A percentile compares a stretch with the other conserved stretches of the same genome.
These are phyloP conservation scores for Cordyceps farinosa DNA, from an alignment of 2,329 filamentous ascomycete species.

Conservation along the genomic window DNA sequence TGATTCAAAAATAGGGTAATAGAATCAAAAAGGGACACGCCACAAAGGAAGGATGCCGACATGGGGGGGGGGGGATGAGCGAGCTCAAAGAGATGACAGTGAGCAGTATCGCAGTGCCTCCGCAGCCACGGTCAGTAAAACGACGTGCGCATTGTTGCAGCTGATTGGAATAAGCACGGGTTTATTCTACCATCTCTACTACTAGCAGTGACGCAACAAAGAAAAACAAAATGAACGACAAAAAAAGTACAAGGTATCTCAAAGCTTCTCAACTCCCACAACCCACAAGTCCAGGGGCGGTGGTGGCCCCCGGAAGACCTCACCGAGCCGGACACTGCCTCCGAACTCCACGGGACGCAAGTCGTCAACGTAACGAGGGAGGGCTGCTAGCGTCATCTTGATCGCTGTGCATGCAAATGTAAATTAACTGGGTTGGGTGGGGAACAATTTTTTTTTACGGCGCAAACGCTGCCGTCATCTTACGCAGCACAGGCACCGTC, in stretches of 20 bases:
- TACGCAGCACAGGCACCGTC: constrained; percentile 67
- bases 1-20: constrained; percentile 15
- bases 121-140: background rate
- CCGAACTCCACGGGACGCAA: background rate
- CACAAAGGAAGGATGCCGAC: too few species aligned
- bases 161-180: background rate
- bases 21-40: background rate
- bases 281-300: background rate
- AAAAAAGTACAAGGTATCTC: constrained; percentile 9
- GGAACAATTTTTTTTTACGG: background rate
- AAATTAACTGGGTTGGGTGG: background rate
- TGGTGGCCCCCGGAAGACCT: constrained; percentile 1
- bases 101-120: too few species aligned
- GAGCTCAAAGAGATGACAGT: too few species aligned
- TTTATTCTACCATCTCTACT: too few species aligned
- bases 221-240: background rate
- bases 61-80: too few species aligned
- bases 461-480: background rate
- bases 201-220: background rate
- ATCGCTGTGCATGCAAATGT: background rate
- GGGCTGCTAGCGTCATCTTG: constrained; percentile 9
- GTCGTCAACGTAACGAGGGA: background rate
- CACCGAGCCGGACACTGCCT: constrained; percentile 11
- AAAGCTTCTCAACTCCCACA: background rate
- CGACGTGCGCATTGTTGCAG: background rate